These are phyloP conservation scores for Chrysoporthe puriensis DNA, from an alignment of 2,329 filamentous ascomycete species.

Conservation along the genomic window DNA sequence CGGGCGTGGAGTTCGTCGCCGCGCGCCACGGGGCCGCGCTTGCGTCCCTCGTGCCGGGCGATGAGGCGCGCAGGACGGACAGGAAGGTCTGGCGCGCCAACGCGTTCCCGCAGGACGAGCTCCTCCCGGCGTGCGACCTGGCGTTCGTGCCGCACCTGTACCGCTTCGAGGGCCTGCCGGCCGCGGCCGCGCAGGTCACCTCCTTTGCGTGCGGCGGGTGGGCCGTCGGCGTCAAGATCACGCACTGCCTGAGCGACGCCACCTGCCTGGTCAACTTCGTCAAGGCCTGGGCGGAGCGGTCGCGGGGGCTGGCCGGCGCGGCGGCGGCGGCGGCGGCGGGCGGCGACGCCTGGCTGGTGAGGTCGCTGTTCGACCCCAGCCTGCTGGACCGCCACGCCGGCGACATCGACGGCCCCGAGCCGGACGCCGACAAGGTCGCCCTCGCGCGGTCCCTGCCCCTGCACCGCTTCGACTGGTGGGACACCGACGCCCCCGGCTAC, in stretches of 20 bases:
- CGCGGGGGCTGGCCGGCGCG: slow-evolving; percentile 30
- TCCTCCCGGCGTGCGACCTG: slow-evolving; percentile 40
- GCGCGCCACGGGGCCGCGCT: slow-evolving; percentile 37
- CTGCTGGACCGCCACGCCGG: slow-evolving; percentile 43
- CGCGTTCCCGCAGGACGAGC: slow-evolving; percentile 38
- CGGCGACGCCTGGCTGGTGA: background rate
- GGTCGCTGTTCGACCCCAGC: slow-evolving; percentile 45
- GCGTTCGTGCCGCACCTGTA: slow-evolving; percentile 38
- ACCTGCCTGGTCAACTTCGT: slow-evolving; percentile 47
- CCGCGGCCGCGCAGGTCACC: slow-evolving; percentile 44
- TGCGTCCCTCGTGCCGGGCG: slow-evolving; percentile 38
- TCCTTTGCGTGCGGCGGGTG: slow-evolving; percentile 46
- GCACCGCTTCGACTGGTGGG: slow-evolving; percentile 54
- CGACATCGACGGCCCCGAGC: slow-evolving; percentile 32
- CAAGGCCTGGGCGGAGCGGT: slow-evolving; percentile 44
- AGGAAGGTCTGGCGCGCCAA: slow-evolving; percentile 42
- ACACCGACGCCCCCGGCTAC: slow-evolving; percentile 37
- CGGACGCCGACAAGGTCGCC: slow-evolving; percentile 31
- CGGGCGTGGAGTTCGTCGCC: slow-evolving; percentile 45
- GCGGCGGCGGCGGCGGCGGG: background rate
- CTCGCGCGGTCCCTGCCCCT: slow-evolving; percentile 45
- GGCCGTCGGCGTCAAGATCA: slow-evolving; percentile 45
- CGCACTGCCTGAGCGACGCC: slow-evolving; percentile 51
- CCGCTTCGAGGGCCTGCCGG: slow-evolving; percentile 37
- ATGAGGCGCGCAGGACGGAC: slow-evolving; percentile 20